phyloP scores from a whole-genome alignment of 805 yeast genomes.

The Zygoascus bituminiphila region DNA sequence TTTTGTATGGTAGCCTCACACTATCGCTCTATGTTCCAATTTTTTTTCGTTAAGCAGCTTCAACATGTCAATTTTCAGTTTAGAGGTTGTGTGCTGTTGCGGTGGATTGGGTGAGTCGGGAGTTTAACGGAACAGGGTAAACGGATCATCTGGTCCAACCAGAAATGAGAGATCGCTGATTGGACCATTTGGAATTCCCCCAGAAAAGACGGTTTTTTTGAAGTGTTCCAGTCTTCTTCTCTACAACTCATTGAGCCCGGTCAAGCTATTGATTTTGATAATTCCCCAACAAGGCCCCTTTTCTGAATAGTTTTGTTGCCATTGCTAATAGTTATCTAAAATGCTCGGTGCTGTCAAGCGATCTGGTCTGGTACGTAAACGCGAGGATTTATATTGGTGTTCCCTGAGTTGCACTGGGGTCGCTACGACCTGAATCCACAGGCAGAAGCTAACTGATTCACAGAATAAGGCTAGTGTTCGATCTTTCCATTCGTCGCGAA shows the following conservation, averaged over 20 bases:
- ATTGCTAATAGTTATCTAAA: not conserved
- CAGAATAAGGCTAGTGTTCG: constrained; percentile 9
- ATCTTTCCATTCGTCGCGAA: constrained; percentile 26
- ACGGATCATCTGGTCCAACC: constrained; percentile 1
- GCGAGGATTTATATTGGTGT: no score
- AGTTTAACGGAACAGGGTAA: no score
- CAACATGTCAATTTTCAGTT: no score
- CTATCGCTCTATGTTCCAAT: no score
- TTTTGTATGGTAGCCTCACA: no score
- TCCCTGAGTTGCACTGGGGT: no score
- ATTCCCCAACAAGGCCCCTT: not conserved
- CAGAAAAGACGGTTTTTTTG: not conserved
- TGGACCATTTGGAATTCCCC: not conserved
- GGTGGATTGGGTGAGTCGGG: no score
- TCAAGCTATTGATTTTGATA: not conserved
- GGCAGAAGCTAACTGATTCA: not conserved
- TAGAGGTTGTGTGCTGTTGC: no score
- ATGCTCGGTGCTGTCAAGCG: constrained; percentile 12
- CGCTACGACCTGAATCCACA: no score
- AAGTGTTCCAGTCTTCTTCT: not conserved
- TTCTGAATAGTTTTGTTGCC: not conserved
- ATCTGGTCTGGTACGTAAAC: constrained; percentile 11
- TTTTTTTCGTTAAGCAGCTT: no score
- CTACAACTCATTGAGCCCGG: not conserved
- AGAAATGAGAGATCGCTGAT: constrained; percentile 2